Conservation (phyloP, 169 alveolate species). For the Cryptosporidium sp. region DNA sequence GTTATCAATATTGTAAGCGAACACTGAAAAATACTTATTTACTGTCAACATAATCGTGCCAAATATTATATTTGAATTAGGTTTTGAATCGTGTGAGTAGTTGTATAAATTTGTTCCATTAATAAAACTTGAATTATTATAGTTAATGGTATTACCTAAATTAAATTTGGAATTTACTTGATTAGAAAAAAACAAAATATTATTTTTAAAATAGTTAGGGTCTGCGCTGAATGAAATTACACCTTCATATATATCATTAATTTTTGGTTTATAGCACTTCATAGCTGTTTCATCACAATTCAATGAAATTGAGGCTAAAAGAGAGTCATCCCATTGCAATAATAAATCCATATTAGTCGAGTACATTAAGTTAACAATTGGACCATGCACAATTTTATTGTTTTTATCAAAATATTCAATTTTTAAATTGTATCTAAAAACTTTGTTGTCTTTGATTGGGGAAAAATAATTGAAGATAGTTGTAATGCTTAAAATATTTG, state of each 20-base stretch:
- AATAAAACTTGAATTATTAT: constrained; percentile 3
- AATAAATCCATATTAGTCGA: constrained; percentile 8
- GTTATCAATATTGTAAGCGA: constrained; percentile 8
- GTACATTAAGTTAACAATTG: not conserved
- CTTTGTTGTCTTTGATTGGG: not conserved
- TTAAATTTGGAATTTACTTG: not conserved
- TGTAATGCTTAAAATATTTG: constrained; percentile 31
- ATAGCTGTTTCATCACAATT: constrained; percentile 23
- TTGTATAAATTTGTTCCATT: constrained; percentile 27
- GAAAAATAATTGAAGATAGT: constrained; percentile 21
- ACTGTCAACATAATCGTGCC: constrained; percentile 52
- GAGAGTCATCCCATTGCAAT: constrained; percentile 48
- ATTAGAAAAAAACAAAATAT: constrained; percentile 6
- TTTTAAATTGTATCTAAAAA: constrained; percentile 32
- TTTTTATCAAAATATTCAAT: constrained; percentile 14
- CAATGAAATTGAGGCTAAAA: not conserved
- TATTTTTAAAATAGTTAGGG: constrained; percentile 4
- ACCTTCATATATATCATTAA: constrained; percentile 29
- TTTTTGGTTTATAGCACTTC: constrained; percentile 25
- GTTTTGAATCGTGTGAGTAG: not conserved
- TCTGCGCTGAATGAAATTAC: constrained; percentile 7
- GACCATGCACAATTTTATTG: constrained; percentile 19
- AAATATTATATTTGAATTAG: not conserved
- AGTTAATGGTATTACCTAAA: not conserved
- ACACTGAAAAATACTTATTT: constrained; percentile 17